Evolutionary conservation across 2,329 filamentous ascomycete species (phyloP), one percentile per base, ranked within the genome.

Genomic region (Hypocrella siamensis): DNA sequence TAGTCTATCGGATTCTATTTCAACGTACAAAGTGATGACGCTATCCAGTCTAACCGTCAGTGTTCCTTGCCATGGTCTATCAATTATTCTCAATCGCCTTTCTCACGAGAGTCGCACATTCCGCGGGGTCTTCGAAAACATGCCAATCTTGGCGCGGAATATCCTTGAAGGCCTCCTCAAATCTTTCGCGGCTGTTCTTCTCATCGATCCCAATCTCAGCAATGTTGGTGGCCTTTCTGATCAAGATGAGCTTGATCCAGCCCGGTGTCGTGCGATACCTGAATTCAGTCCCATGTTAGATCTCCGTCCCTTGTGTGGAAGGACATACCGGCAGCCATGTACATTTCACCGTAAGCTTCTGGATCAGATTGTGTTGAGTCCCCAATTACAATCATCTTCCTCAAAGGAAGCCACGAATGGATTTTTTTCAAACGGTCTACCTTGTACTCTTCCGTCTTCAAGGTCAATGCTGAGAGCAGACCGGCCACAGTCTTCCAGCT

Each of bases 351-450:
- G 47, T 94, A 96, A 0, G 82, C 73, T 51, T 96, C 88, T 0
- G 88, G 86, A 44, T 96, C 88, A 17, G 73, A 79, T 54, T 94
- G 88, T 0, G 86, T 94, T 25, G 79, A 88, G 54, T 96, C 88
- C 1, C 88, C 88, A 40, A 96, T 75, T 42, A 77, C 77, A 39
- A 96, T 71, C 57, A 93, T 77, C 44, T 78, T 80, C 37, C 81
- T 66, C 42, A 67, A 66, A 0, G 88, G 88, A 30, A 94, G 64
- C 80, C 81, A 90, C 1, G 57, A 54, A 42, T 84, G 69, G 17
- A 96, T 70, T 56, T 84, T 83, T 35, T 68, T 65, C 53, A 93
- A 84, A 14, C 79, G 74, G 35, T 77, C 70, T 9, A 79, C 70
- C 54, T 96, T 96, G 64, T 94, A 96, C 37, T 77, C 71, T 50